These are phyloP conservation scores for Gloeopeniophorella convolvens DNA, from an alignment of 768 basidiomycete species.

Conservation along the genomic window DNA sequence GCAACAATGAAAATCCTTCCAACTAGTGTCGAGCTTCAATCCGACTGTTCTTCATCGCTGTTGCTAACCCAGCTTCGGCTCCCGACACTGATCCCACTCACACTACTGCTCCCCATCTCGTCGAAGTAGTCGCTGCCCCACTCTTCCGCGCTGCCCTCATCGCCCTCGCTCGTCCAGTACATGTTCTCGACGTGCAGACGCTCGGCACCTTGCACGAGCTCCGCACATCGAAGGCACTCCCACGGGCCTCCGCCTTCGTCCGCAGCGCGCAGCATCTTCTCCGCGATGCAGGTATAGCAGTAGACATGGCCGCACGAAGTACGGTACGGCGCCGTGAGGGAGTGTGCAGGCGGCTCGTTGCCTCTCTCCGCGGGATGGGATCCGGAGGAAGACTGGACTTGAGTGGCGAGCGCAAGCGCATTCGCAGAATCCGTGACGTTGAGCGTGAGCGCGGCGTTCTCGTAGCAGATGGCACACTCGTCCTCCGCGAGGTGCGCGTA, in stretches of 20 bases:
- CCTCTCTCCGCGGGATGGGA: conserved; percentile 26
- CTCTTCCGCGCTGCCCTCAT: conserved; percentile 46
- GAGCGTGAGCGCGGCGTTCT: conserved; percentile 59
- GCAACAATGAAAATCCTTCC: background rate
- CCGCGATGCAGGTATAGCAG: conserved; percentile 91
- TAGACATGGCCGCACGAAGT: conserved; percentile 82
- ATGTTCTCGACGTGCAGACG: conserved; percentile 36
- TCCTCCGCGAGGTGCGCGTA: conserved; percentile 62
- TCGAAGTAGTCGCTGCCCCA: conserved; percentile 41
- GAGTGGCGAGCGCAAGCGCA: conserved; percentile 34
- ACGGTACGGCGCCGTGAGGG: conserved; percentile 76
- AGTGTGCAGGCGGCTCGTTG: conserved; percentile 46
- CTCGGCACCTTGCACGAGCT: conserved; percentile 56
- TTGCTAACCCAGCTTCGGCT: conserved; percentile 21
- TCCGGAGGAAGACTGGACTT: conserved; percentile 17
- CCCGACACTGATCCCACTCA: conserved; percentile 21
- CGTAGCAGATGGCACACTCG: conserved; percentile 89
- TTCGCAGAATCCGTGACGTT: conserved; percentile 48
- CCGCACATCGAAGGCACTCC: conserved; percentile 80
- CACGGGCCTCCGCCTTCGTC: conserved; percentile 64
- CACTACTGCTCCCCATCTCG: conserved; percentile 20
- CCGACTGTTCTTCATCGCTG: conserved; percentile 20
- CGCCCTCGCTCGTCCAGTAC: conserved; percentile 30
- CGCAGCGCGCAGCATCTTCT: conserved; percentile 66
- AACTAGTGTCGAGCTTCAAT: conserved; percentile 4